Conservation (phyloP, 257 asterid genomes). For the Henckelia pumila region DNA sequence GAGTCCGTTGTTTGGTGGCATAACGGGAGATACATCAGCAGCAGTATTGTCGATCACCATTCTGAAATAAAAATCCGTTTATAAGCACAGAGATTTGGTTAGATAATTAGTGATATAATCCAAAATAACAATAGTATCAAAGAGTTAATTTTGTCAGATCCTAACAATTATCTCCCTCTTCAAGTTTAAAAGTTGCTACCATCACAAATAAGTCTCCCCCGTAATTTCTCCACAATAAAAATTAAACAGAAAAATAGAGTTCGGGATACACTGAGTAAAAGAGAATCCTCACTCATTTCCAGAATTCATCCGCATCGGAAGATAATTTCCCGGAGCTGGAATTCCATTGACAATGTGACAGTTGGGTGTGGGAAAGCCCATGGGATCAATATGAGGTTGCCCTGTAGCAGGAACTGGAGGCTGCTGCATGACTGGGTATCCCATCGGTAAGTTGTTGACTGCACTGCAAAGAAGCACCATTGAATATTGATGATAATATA, state of each 20-base stretch:
- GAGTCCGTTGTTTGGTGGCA: slow-evolving; percentile 67
- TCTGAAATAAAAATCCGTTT: slow-evolving; percentile 32
- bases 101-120: not conserved
- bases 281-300: slow-evolving; percentile 65
- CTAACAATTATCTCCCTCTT: not conserved
- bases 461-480: slow-evolving; percentile 59
- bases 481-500: slow-evolving; percentile 40
- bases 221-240: not conserved
- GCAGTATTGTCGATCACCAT: slow-evolving; percentile 61
- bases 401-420: slow-evolving; percentile 64
- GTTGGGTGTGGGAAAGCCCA: slow-evolving; percentile 62
- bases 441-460: slow-evolving; percentile 92
- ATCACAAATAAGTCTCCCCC: not conserved
- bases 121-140: not conserved
- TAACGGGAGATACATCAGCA: slow-evolving; percentile 51
- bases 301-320: slow-evolving; percentile 82
- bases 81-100: not conserved
- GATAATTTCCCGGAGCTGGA: slow-evolving; percentile 77
- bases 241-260: slow-evolving; percentile 18
- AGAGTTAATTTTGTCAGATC: not conserved
- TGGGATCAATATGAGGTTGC: slow-evolving; percentile 73
- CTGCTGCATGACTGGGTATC: slow-evolving; percentile 85
- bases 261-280: slow-evolving; percentile 12
- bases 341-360: slow-evolving; percentile 88
- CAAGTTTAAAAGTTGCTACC: not conserved